These are phyloP conservation scores for Ganoderma multipileum DNA, from an alignment of 1,284 basidiomycete genomes.

Conservation along the genomic window DNA sequence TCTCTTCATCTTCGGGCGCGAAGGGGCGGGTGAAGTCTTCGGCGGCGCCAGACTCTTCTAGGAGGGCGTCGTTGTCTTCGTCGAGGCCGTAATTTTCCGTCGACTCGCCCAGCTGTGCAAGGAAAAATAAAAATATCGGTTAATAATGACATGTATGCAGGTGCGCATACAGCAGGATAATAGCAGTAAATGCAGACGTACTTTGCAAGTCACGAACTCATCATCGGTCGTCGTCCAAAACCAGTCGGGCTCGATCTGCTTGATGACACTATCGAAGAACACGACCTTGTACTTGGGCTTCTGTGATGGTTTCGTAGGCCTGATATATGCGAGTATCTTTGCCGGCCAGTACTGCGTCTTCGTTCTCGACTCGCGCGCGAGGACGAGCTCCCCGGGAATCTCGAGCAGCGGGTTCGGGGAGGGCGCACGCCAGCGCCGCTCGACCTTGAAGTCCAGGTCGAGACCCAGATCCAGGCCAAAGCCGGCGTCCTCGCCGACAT, in stretches of 20 bases:
- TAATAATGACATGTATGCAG: neutral
- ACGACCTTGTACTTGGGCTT: constrained; percentile 54
- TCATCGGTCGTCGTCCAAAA: constrained; percentile 64
- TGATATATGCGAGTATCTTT: constrained; percentile 58
- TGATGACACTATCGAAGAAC: constrained; percentile 59
- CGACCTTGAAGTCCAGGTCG: constrained; percentile 13
- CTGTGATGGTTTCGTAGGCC: constrained; percentile 45
- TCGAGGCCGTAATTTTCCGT: constrained; percentile 52
- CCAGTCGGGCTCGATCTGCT: constrained; percentile 51
- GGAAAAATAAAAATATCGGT: neutral
- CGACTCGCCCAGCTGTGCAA: constrained; percentile 58
- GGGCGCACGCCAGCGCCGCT: constrained; percentile 45
- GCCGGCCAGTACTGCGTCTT: constrained; percentile 69
- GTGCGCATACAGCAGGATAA: neutral
- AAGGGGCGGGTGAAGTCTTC: constrained; percentile 29
- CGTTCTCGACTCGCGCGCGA: constrained; percentile 53
- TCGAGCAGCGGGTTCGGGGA: constrained; percentile 53
- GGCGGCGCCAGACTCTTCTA: constrained; percentile 17
- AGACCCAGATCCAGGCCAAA: constrained; percentile 13
- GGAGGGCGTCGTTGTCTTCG: constrained; percentile 49
- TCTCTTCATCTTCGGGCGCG: constrained; percentile 24
- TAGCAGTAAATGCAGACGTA: constrained; percentile 37
- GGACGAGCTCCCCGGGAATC: constrained; percentile 71
- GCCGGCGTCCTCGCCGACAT: constrained; percentile 13
- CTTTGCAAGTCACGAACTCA: constrained; percentile 65